Evolutionary conservation across 352 stramenopile genomes (phyloP).

Genomic region (Globisporangium middletonii): DNA sequence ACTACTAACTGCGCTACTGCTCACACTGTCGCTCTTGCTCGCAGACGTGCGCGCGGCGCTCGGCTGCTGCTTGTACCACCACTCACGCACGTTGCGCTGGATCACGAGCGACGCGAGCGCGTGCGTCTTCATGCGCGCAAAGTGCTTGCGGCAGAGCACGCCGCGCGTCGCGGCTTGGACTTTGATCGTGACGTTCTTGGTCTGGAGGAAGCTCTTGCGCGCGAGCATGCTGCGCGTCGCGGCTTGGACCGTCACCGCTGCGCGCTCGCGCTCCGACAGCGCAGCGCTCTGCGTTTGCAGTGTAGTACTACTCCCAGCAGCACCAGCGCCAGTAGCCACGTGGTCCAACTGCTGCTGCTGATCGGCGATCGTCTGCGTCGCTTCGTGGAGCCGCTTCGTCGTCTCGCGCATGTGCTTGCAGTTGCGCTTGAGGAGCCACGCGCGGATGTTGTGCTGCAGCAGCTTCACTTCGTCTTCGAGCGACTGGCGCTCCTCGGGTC

Average conservation of each 20-base stretch:
- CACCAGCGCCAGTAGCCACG: constrained; percentile 7
- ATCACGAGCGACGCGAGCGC: constrained; percentile 81
- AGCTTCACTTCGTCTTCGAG: constrained; percentile 85
- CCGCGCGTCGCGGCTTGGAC: constrained; percentile 79
- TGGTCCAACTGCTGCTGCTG: constrained; percentile 36
- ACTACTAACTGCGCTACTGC: background rate
- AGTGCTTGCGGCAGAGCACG: constrained; percentile 81
- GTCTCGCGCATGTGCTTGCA: constrained; percentile 87
- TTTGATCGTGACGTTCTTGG: constrained; percentile 82
- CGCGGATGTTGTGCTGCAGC: constrained; percentile 82
- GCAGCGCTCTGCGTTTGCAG: constrained; percentile 13
- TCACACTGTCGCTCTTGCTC: background rate
- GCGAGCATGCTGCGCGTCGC: constrained; percentile 81
- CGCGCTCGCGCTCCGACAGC: constrained; percentile 55
- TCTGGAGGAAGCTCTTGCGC: constrained; percentile 76
- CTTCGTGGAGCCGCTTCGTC: constrained; percentile 77
- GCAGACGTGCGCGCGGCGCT: constrained; percentile 9
- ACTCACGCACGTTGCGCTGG: constrained; percentile 80
- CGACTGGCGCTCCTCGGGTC: constrained; percentile 71
- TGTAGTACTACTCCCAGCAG: too few species aligned
- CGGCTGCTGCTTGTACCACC: constrained; percentile 63
- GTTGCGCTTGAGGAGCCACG: constrained; percentile 85
- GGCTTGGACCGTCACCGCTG: constrained; percentile 80
- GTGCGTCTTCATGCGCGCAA: constrained; percentile 82
- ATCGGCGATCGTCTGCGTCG: constrained; percentile 51